phyloP scores from a whole-genome alignment of 129 eudicot genomes.

The Pulicaria dysenterica region DNA sequence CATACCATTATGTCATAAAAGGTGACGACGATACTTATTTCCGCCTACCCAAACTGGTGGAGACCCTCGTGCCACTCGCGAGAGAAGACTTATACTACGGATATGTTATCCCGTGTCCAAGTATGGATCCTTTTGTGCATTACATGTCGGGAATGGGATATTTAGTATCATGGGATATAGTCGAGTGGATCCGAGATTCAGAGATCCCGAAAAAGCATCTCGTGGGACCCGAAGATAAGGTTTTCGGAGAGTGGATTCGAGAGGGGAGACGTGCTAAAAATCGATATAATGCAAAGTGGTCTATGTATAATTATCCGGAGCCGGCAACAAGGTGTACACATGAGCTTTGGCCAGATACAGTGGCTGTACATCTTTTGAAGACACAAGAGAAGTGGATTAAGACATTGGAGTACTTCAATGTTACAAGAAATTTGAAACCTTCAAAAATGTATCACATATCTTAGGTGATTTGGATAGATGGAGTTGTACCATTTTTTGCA shows the following conservation, averaged over 20 bases:
- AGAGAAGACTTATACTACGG: conserved; percentile 84
- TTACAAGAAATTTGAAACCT: conserved; percentile 65
- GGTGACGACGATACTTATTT: conserved; percentile 78
- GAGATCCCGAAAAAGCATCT: conserved; percentile 58
- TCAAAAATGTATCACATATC: conserved; percentile 79
- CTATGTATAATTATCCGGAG: conserved; percentile 85
- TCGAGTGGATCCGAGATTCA: conserved; percentile 68
- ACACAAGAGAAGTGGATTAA: conserved; percentile 79
- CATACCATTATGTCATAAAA: conserved; percentile 81
- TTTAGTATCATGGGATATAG: conserved; percentile 81
- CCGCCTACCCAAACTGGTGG: conserved; percentile 57
- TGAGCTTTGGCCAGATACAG: conserved; percentile 90
- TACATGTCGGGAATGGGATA: conserved; percentile 98
- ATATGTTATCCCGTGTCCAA: conserved; percentile 80
- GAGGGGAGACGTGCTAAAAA: conserved; percentile 67
- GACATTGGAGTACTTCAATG: conserved; percentile 78
- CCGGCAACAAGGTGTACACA: conserved; percentile 78
- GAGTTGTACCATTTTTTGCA: too few relatives aligned
- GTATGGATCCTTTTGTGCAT: conserved; percentile 82
- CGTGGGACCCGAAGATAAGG: conserved; percentile 73
- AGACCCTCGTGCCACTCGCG: conserved; percentile 64
- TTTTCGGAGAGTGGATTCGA: conserved; percentile 73
- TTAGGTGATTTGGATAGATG: conserved; percentile 24
- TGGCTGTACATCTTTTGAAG: conserved; percentile 85
- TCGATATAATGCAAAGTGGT: conserved; percentile 84